These are phyloP conservation scores for Microsporum canis DNA, from an alignment of 2,329 filamentous ascomycete species.

Conservation along the genomic window DNA sequence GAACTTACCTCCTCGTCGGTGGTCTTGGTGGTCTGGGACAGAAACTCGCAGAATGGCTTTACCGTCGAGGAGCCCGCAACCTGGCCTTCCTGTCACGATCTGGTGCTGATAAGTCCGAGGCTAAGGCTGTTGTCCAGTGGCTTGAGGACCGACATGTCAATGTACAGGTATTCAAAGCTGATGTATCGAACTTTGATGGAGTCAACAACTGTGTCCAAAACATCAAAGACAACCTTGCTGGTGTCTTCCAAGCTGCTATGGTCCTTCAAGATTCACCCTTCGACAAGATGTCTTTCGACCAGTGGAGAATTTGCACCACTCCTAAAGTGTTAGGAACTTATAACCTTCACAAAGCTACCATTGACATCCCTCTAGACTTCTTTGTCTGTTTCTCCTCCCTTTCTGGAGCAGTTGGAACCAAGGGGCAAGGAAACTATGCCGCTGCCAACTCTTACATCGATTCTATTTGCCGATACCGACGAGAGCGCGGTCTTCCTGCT, in stretches of 20 bases:
- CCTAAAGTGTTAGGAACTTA: slow-evolving; percentile 22
- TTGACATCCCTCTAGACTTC: slow-evolving; percentile 20
- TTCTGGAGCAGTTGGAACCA: slow-evolving; percentile 25
- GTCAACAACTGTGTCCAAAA: slow-evolving; percentile 4
- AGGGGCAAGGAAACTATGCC: slow-evolving; percentile 24
- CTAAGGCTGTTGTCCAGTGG: slow-evolving; percentile 4
- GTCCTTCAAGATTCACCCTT: slow-evolving; percentile 20
- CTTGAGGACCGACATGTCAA: slow-evolving; percentile 4
- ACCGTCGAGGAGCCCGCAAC: slow-evolving; percentile 19
- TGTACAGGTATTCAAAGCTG: slow-evolving; percentile 5
- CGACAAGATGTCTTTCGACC: slow-evolving; percentile 20
- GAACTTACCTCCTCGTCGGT: slow-evolving; percentile 18
- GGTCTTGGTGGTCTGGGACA: slow-evolving; percentile 19
- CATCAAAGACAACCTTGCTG: slow-evolving; percentile 7
- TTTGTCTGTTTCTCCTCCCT: slow-evolving; percentile 29
- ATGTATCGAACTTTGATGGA: slow-evolving; percentile 7
- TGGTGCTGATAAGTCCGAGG: slow-evolving; percentile 10
- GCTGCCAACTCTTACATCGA: slow-evolving; percentile 18
- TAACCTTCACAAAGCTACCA: slow-evolving; percentile 19
- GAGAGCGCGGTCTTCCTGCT: slow-evolving; percentile 12
- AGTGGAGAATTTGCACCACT: slow-evolving; percentile 11
- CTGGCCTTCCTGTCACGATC: slow-evolving; percentile 23
- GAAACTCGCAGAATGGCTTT: slow-evolving; percentile 18
- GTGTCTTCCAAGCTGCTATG: slow-evolving; percentile 19
- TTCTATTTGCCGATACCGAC: slow-evolving; percentile 20